These are phyloP conservation scores for Phoma sp. DNA, from an alignment of 2,329 filamentous ascomycete genomes.

Conservation along the genomic window DNA sequence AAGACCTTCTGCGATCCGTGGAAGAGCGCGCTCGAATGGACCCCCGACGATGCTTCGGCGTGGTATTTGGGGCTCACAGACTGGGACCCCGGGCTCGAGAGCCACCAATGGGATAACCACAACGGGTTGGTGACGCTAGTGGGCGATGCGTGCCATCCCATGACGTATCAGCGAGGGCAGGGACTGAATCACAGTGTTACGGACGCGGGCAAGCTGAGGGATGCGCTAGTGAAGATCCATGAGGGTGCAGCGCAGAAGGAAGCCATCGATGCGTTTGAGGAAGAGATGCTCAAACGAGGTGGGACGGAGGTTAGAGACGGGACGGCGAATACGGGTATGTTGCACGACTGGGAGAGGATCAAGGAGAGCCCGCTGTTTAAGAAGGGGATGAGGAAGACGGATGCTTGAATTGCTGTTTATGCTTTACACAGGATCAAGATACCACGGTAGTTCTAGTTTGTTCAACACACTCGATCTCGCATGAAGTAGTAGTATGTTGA, in stretches of 20 bases:
- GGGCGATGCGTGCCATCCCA: slow-evolving; percentile 51
- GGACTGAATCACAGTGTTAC: slow-evolving; percentile 57
- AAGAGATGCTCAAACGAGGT: slow-evolving; percentile 51
- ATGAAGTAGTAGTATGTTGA: too few relatives aligned
- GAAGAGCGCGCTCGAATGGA: slow-evolving; percentile 49
- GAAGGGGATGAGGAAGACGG: slow-evolving; percentile 39
- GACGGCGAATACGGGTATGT: slow-evolving; percentile 41
- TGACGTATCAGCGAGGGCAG: slow-evolving; percentile 56
- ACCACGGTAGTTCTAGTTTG: too few relatives aligned
- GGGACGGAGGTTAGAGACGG: slow-evolving; percentile 42
- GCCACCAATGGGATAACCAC: slow-evolving; percentile 44
- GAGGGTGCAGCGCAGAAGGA: slow-evolving; percentile 31
- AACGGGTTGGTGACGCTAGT: slow-evolving; percentile 46
- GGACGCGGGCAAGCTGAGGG: slow-evolving; percentile 51
- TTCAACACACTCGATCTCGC: too few relatives aligned
- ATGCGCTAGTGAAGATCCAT: slow-evolving; percentile 37
- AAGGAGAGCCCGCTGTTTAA: slow-evolving; percentile 43
- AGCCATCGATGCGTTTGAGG: slow-evolving; percentile 51
- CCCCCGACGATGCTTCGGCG: slow-evolving; percentile 37
- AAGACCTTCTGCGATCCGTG: slow-evolving; percentile 53
- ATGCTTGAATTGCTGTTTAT: background rate
- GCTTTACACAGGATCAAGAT: too few relatives aligned
- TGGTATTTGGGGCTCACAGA: slow-evolving; percentile 47
- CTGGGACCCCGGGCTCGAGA: slow-evolving; percentile 43
- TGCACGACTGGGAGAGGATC: slow-evolving; percentile 49